Conservation (phyloP, 176 grass and related monocot species). For the Areca catechu region DNA sequence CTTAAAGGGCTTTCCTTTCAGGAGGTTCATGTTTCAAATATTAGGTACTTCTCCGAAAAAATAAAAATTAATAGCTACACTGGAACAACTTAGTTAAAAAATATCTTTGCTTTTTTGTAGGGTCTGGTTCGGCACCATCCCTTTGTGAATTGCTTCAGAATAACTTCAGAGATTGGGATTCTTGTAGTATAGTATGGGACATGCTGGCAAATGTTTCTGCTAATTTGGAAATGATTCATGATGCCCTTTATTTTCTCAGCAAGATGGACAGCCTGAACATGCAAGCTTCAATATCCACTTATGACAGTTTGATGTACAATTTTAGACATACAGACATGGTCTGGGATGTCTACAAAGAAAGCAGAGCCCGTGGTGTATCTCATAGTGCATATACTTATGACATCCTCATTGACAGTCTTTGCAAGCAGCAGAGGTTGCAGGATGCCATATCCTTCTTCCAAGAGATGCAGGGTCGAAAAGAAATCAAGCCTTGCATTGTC, state of each 20-base stretch:
- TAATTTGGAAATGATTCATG: conserved; percentile 50
- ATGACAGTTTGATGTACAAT: conserved; percentile 51
- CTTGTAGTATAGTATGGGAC: conserved; percentile 45
- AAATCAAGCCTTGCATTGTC: conserved; percentile 46
- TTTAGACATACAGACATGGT: conserved; percentile 44
- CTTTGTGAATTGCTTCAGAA: conserved; percentile 46
- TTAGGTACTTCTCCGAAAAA: not conserved
- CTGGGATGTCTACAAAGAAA: conserved; percentile 51
- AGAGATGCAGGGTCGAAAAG: conserved; percentile 33
- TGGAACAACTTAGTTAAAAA: conserved; percentile 7
- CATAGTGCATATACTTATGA: conserved; percentile 47
- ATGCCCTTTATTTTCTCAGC: conserved; percentile 66
- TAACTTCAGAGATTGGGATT: conserved; percentile 46
- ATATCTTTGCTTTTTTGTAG: conserved; percentile 25
- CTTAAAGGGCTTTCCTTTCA: not conserved
- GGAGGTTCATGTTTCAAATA: not conserved
- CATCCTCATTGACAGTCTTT: conserved; percentile 71
- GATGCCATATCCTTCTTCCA: conserved; percentile 71
- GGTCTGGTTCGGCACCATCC: conserved; percentile 38
- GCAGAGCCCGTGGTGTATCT: conserved; percentile 45
- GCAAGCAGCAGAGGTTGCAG: conserved; percentile 60
- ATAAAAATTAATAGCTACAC: not conserved
- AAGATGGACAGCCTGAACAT: conserved; percentile 73
- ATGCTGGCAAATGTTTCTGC: conserved; percentile 64
- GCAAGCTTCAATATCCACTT: conserved; percentile 56